Evolutionary conservation across 1,139 yeast species (phyloP), one percentile per base, ranked within the genome.

Genomic region (Hansenula anomala): DNA sequence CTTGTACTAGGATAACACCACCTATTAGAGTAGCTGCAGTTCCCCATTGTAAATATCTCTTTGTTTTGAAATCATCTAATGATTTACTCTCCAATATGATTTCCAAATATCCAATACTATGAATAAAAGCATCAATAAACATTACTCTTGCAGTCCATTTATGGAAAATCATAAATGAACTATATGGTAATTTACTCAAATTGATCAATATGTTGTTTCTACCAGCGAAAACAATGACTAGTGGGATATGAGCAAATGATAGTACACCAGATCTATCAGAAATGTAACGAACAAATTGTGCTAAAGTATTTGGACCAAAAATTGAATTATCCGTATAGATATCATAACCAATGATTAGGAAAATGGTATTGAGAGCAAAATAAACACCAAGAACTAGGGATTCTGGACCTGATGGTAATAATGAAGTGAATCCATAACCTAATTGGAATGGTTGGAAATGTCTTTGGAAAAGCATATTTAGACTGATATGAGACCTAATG

Each of bases 201-300:
- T 71, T 70, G 47, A 77, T 75, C 51, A 84, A 59, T 37, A 83
- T 61, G 55, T 83, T 84, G 57, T 84, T 84, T 63, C 87, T 67
- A 15, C 85, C 84, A 11, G 80, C 78, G 55, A 80, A 78, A 33
- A 80, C 58, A 17, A 78, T 62, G 33, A 75, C 53, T 8, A 73
- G 41, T 6, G 88, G 87, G 39, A 75, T 58, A 41, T 73, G 63
- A 39, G 69, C 67, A 36, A 70, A 54, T 6, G 73, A 64, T 42
- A 77, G 52, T 16, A 73, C 57, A 20, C 83, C 87, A 2, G 81
- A 58, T 58, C 94, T 68, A 52, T 78, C 83, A 33, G 80, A 86
- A 30, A 75, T 55, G 47, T 76, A 73, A 51, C 83, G 67, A 41
- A 81, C 72, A 49, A 72, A 63, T 55, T 77, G 85, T 19, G 55